Percentiles rank a stretch among this genome's conserved stretches.
Evolutionary conservation across 352 stramenopile genomes (phyloP).

Genomic region (Pythium aquatile): DNA sequence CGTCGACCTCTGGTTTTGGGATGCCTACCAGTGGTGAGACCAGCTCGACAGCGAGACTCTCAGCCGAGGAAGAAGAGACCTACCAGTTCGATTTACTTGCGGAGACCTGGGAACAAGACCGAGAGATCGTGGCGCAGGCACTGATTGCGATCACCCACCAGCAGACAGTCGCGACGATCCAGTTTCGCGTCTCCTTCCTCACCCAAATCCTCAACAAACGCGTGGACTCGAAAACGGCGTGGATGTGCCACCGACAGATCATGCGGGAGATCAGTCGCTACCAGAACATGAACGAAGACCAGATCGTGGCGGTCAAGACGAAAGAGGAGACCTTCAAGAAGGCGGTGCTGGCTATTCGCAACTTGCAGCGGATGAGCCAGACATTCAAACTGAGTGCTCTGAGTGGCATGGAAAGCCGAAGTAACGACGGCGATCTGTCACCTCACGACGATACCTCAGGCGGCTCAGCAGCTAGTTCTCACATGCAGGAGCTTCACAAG

Average conservation of each 20-base stretch:
- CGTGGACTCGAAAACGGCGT: slow-evolving; percentile 77
- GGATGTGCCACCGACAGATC: slow-evolving; percentile 77
- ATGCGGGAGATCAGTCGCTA: slow-evolving; percentile 74
- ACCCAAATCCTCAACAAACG: slow-evolving; percentile 57
- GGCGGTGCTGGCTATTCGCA: slow-evolving; percentile 55
- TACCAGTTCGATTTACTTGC: slow-evolving; percentile 73
- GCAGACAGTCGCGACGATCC: slow-evolving; percentile 52
- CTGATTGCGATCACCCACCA: slow-evolving; percentile 59
- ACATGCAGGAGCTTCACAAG: slow-evolving; percentile 1
- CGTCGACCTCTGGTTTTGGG: neutral
- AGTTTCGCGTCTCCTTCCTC: slow-evolving; percentile 65
- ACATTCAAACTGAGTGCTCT: neutral
- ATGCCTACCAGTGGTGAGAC: neutral
- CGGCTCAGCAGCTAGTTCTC: neutral
- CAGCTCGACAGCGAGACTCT: neutral
- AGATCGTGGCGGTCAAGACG: slow-evolving; percentile 59
- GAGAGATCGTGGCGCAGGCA: slow-evolving; percentile 42
- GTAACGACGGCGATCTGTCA: neutral
- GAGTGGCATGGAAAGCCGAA: neutral
- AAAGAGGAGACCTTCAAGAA: slow-evolving; percentile 79
- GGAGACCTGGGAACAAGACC: slow-evolving; percentile 67
- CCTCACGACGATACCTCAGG: neutral
- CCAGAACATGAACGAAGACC: slow-evolving; percentile 59
- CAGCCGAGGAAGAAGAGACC: slow-evolving; percentile 56
- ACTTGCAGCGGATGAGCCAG: slow-evolving; percentile 39